Percentiles rank a stretch among this genome's conserved stretches.
These are phyloP conservation scores for Phellopilus nigrolimitatus DNA, from an alignment of 1,284 basidiomycete species.

Conservation along the genomic window DNA sequence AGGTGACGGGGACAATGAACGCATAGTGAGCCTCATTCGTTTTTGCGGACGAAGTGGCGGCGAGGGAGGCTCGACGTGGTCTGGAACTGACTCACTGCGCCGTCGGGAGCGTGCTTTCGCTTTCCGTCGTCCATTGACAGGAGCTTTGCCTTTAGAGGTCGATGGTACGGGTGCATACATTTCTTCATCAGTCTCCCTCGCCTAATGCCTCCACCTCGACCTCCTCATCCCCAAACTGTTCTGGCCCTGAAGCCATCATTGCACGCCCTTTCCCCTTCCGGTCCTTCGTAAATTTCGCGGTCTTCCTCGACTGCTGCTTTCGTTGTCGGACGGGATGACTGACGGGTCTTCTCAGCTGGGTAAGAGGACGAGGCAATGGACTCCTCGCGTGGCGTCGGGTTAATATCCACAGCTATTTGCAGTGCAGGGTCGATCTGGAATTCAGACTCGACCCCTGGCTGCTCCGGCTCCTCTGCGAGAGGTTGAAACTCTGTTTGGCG, in stretches of 20 bases:
- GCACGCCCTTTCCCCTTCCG: conserved; percentile 27
- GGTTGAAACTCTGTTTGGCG: neutral
- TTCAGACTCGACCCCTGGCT: neutral
- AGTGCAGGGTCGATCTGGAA: conserved; percentile 17
- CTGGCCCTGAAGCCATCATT: conserved; percentile 3
- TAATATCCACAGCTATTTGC: conserved; percentile 15
- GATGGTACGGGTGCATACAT: conserved; percentile 1
- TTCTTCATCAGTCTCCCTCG: conserved; percentile 19
- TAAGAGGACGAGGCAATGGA: conserved; percentile 53
- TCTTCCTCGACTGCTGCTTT: conserved; percentile 31
- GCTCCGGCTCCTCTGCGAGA: neutral
- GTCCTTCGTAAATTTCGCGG: conserved; percentile 27
- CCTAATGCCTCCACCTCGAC: conserved; percentile 31
- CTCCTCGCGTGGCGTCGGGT: conserved; percentile 28
- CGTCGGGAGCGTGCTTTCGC: conserved; percentile 8
- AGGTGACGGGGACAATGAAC: conserved; percentile 30
- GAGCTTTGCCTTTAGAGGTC: conserved; percentile 5
- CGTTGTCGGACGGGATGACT: conserved; percentile 18
- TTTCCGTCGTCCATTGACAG: conserved; percentile 3
- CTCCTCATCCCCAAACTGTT: conserved; percentile 23
- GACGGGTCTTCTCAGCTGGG: conserved; percentile 17
- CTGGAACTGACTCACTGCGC: conserved; percentile 13
- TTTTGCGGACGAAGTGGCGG: conserved; percentile 18
- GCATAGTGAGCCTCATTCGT: conserved; percentile 16
- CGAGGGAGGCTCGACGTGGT: conserved; percentile 12